Base-by-base conservation (phyloP, 352 stramenopile species). In the Globisporangium viniferum region DNA sequence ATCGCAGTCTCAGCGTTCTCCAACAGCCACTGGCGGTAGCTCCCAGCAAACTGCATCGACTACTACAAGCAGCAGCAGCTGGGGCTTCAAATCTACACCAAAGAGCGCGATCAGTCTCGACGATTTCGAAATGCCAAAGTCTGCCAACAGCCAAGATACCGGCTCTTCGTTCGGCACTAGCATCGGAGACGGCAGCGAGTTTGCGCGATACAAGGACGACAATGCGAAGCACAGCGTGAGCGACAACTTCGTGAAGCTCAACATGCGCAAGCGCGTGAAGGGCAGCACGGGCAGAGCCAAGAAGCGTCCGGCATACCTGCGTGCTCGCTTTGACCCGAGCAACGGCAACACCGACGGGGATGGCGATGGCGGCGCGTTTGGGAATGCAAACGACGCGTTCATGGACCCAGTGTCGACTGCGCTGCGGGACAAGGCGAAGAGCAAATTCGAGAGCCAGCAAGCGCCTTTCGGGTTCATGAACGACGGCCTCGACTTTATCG, bases 191-290 rank as follows among this genome's bases (percentile, higher is more conserved):
- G 66, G 29, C 58, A 56, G 55, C 20, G 76, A 69, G 31, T 90
- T 92, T 66, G 73, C 77, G 41, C 74, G 74, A 1, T 93, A 77
- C 74, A 93, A 93, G 63, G 73, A 81, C 5, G 82, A 88, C 53
- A 72, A 86, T 20, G 69, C 66, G 10, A 78, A 75, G 35, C 78
- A 78, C 62, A 59, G 62, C 2, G 81, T 94, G 12, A 89, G 84
- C 66, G 78, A 89, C 71, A 95, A 95, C 66, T 95, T 92, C 68
- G 83, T 95, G 27, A 79, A 79, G 39, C 77, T 93, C 5, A 88
- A 91, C 61, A 92, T 93, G 87, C 81, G 85, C 20, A 91, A 91
- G 68, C 74, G 84, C 14, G 77, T 92, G 58, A 89, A 85, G 57
- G 84, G 84, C 9, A 90, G 85, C 62, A 81, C 80, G 27, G 85